Evolutionary conservation across 176 grass and related monocot genomes (phyloP).

Genomic region (Urochloa ruziziensis): DNA sequence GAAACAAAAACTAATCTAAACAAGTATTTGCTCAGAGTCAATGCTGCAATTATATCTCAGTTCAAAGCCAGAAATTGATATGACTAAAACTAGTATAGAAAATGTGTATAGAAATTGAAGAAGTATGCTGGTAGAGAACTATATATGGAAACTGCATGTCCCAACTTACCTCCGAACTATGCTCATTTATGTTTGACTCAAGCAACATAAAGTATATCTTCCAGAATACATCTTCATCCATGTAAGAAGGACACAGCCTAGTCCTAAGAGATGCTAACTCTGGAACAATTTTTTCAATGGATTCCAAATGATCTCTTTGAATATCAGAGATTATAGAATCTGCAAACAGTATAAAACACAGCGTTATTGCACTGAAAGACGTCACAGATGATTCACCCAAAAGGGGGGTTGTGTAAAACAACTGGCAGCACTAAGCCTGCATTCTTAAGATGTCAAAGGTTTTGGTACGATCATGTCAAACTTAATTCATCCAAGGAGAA

Average conservation of each 20-base stretch:
- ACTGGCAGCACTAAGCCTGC: neutral
- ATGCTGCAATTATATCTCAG: neutral
- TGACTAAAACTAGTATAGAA: neutral
- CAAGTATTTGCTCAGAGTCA: neutral
- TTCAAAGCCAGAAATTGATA: neutral
- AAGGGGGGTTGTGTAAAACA: neutral
- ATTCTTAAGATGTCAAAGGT: neutral
- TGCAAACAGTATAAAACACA: slow-evolving; percentile 46
- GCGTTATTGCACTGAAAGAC: neutral
- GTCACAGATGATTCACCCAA: neutral
- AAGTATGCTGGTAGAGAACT: slow-evolving; percentile 5
- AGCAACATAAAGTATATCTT: slow-evolving; percentile 89
- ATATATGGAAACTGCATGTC: neutral
- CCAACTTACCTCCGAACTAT: slow-evolving; percentile 63
- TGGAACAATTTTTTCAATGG: slow-evolving; percentile 63
- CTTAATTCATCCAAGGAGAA: no score
- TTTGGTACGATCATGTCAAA: neutral
- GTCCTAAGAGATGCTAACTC: slow-evolving; percentile 59
- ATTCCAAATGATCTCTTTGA: slow-evolving; percentile 64
- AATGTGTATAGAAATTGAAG: neutral
- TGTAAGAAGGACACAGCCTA: slow-evolving; percentile 70
- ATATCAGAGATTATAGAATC: slow-evolving; percentile 66
- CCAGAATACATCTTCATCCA: slow-evolving; percentile 75
- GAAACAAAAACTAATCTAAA: neutral
- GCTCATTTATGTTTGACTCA: slow-evolving; percentile 64